Evolutionary conservation across 441 rosid genomes (phyloP).

Genomic region (Omphalea diandra): DNA sequence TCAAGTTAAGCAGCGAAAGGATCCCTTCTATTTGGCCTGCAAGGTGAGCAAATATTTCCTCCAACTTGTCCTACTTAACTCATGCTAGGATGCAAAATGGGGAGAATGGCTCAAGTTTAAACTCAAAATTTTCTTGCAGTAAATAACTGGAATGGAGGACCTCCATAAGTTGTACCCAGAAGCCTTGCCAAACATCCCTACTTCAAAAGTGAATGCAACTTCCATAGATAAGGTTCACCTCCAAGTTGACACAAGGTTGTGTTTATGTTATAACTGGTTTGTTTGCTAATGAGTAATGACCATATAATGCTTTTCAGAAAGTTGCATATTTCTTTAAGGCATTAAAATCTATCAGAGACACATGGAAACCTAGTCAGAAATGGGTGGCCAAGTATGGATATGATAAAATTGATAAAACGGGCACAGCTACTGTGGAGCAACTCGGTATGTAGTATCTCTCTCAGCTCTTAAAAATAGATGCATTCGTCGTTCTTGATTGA

Average conservation of each 20-base stretch:
- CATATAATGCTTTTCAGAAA: constrained; percentile 4
- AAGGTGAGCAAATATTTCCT: no score
- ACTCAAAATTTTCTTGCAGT: no score
- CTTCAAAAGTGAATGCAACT: constrained; percentile 4
- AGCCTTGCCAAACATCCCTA: constrained; percentile 5
- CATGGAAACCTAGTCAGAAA: constrained; percentile 1
- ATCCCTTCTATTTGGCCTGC: no score
- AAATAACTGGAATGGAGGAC: constrained; percentile 8
- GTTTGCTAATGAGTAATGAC: background rate
- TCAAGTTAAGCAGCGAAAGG: no score
- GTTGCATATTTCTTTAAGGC: constrained; percentile 18
- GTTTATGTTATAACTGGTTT: background rate
- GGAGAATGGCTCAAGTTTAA: no score
- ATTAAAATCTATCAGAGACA: constrained; percentile 15
- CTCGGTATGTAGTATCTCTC: constrained; percentile 10
- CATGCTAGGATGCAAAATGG: no score
- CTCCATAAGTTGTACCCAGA: constrained; percentile 10
- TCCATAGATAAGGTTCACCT: constrained; percentile 15
- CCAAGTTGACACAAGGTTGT: background rate
- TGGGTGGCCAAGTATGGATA: constrained; percentile 3
- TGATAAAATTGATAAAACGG: background rate
- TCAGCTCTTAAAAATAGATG: background rate
- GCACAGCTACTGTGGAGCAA: background rate
- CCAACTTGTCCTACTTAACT: no score
- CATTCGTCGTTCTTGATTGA: background rate